Base-by-base conservation (phyloP, 768 basidiomycete genomes). In the Mrakia gelida region DNA sequence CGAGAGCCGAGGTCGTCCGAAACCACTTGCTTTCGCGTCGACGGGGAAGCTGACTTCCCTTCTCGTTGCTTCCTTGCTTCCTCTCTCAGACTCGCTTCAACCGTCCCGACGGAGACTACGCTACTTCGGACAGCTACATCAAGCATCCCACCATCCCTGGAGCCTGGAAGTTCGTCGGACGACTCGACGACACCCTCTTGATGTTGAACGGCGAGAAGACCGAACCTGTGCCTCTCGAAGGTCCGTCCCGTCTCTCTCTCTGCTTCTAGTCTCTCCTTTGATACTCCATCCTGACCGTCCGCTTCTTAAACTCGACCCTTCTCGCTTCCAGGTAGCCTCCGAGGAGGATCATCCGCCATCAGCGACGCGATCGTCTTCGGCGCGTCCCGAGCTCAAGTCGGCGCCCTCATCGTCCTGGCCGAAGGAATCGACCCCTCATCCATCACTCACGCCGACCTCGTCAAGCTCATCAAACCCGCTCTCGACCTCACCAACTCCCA, bases 281-380 rank as follows among this genome's bases (percentile, higher is more conserved):
- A 16, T 2, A 54, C 8, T 3, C 38, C 38, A 38, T 38, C 8
- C 38, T 38, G 38, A 38, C 38, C 38, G 8, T 3, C 3, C 13
- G 16, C 2, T 54, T 54, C 13, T 2, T 54, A 15, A 13, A 13
- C 28, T 61, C 52, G 16, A 59, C 68, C 8, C 73, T 82, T 80
- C 87, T 87, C 28, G 87, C 88, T 11, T 26, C 86, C 88, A 0
- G 85, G 43, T 18, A 59, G 63, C 11, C 73, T 82, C 80, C 87
- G 87, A 28, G 88, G 88, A 13, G 86, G 86, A 74, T 86, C 85
- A 26, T 86, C 88, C 1, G 85, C 85, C 71, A 85, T 89, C 26
- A 82, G 84, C 0, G 89, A 89, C 74, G 88, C 87, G 41, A 86
- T 89, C 80, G 86, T 89, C 71, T 89, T 89, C 61, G 89, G 89